phyloP scores from a whole-genome alignment of 1,139 yeast genomes.

The Nematodospora anomalae region DNA sequence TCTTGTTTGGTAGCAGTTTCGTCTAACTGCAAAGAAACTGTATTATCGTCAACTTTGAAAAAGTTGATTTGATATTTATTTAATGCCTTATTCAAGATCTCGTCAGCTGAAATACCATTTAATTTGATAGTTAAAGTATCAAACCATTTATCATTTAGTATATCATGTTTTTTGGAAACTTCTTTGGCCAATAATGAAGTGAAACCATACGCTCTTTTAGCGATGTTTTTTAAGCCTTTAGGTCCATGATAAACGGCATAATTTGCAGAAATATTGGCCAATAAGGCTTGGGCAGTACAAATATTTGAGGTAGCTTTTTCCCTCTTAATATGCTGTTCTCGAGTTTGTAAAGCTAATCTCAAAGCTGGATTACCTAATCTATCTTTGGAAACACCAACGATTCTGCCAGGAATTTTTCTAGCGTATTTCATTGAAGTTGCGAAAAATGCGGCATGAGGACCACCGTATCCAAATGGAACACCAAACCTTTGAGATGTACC shows the following conservation, averaged over 20 bases:
- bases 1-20: constrained; percentile 77
- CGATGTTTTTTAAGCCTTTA: constrained; percentile 78
- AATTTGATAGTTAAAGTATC: constrained; percentile 81
- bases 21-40: constrained; percentile 77
- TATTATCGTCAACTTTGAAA: constrained; percentile 61
- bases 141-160: constrained; percentile 70
- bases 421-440: constrained; percentile 77
- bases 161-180: constrained; percentile 46
- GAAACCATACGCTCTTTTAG: constrained; percentile 72
- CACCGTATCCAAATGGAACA: constrained; percentile 97
- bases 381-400: constrained; percentile 91
- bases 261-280: constrained; percentile 94
- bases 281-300: constrained; percentile 95
- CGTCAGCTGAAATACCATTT: constrained; percentile 52
- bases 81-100: constrained; percentile 58
- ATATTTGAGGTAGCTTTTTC: constrained; percentile 97
- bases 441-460: constrained; percentile 98
- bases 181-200: constrained; percentile 70
- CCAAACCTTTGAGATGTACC: constrained; percentile 97
- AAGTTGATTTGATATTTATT: constrained; percentile 67
- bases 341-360: constrained; percentile 91
- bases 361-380: constrained; percentile 86
- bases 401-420: constrained; percentile 94
- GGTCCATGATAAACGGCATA: constrained; percentile 98
- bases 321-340: constrained; percentile 96